Evolutionary conservation across 495 filamentous ascomycete genomes (phyloP).

Genomic region (Filosporella fistucella): DNA sequence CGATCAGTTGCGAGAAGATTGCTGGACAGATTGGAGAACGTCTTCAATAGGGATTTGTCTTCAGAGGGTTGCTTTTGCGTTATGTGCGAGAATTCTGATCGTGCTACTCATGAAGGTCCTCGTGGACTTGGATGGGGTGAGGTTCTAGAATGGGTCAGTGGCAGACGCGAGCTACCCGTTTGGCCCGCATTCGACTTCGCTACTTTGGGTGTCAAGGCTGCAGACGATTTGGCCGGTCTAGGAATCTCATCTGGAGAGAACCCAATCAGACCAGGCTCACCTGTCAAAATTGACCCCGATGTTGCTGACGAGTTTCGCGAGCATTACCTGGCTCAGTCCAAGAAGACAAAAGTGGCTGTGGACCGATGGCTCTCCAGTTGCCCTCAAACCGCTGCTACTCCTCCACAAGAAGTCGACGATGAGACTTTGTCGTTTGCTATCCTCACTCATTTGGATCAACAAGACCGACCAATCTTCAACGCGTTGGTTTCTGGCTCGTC

Average conservation of each 20-base stretch:
- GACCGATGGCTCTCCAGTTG: constrained; percentile 82
- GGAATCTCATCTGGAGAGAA: constrained; percentile 26
- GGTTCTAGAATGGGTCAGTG: constrained; percentile 87
- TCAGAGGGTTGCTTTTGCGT: constrained; percentile 73
- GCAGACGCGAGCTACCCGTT: constrained; percentile 72
- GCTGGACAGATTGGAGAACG: constrained; percentile 87
- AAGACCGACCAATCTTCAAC: constrained; percentile 73
- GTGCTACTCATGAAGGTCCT: constrained; percentile 49
- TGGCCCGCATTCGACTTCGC: constrained; percentile 85
- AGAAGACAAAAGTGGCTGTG: constrained; percentile 78
- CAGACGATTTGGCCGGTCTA: constrained; percentile 33
- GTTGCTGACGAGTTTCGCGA: constrained; percentile 86
- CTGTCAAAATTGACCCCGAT: constrained; percentile 85
- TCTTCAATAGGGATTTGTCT: constrained; percentile 88
- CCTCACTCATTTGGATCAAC: constrained; percentile 73
- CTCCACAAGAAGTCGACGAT: constrained; percentile 83
- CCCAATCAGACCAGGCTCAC: constrained; percentile 45
- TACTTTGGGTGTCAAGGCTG: constrained; percentile 52
- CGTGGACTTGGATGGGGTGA: constrained; percentile 93
- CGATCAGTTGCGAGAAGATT: constrained; percentile 87
- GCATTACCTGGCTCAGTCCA: constrained; percentile 82
- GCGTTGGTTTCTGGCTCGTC: constrained; percentile 68
- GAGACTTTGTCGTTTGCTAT: constrained; percentile 92
- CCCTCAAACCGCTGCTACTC: constrained; percentile 62
- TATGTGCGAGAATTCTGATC: constrained; percentile 62